Evolutionary conservation across 495 filamentous ascomycete species (phyloP), one percentile per base, ranked within the genome.

Genomic region (Geopyxis carbonaria): DNA sequence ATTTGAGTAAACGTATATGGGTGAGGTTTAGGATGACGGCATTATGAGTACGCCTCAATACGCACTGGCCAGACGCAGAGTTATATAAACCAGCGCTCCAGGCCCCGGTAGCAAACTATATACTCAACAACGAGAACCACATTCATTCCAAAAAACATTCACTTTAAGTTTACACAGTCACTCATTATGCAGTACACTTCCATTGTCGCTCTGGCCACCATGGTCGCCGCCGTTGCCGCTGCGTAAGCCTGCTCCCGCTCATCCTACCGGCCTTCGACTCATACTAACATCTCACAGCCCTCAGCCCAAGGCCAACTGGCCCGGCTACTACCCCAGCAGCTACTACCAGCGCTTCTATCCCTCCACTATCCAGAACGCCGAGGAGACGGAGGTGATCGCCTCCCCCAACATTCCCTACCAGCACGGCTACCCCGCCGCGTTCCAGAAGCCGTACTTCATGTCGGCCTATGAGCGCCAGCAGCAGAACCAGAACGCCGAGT

Each of bases 381-480:
- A 28, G 22, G 14, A 40, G 37, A n/a, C 31, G 14, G 37, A 29
- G 37, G 14, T n/a, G 8, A n/a, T 8, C 22, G 37, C 22, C 16
- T 22, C 34, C 34, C 22, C 44, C 45, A 53, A 45, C 38, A 43
- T 34, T 43, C 37, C 51, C 40, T 28, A 27, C 4, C 54, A 43
- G 36, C 43, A 46, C 14, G 44, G 46, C 46, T 50, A 55, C 50
- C 48, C 53, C 43, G 50, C 45, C 35, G n/a, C 22, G 23, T 14
- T 43, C 4, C 5, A 30, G n/a, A 50, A 50, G 43, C 50, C 50
- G 4, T 34, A 34, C 32, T 54, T 39, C 43, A 40, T 27, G 32
- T 11, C 16, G 22, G 40, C 31, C 9, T 43, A 34, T 32, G 40
- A 36, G 31, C 18, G 18, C 14, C n/a, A n/a, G n/a, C 7, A 34